Base-by-base conservation (phyloP, 768 basidiomycete species). In the Lentinula detonsa region DNA sequence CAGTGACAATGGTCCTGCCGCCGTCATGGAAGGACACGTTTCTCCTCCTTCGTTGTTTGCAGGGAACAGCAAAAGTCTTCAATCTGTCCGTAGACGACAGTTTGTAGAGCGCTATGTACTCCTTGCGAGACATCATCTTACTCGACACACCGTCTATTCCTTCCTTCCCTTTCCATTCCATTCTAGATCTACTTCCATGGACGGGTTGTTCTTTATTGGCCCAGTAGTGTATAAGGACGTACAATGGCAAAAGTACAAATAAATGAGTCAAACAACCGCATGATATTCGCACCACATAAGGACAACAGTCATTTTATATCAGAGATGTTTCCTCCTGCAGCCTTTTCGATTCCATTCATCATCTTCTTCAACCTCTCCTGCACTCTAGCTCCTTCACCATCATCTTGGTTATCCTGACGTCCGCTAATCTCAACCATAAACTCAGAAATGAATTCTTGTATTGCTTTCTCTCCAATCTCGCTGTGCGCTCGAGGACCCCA, bases 401-500 rank as follows among this genome's bases (percentile, higher is more conserved):
- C 74, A 2, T 76, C 75, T 2, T 74, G 75, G 51, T 68, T 74
- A 18, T 69, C 75, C 1, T 63, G 67, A 13, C 65, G 68, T 52
- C 62, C 61, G 37, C 71, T 71, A 46, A 74, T 72, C 18, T 67
- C 80, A 40, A 83, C 79, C 88, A 93, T 92, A 66, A 95, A 90
- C 66, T 91, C 86, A 1, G 86, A 85, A 1, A 96, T 78, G 67
- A 96, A 96, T 59, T 74, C 75, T 1, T 86, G 90, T 8, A 95
- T 76, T 11, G 78, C 86, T 61, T 79, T 73, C 72, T 98, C 95
- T 1, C 91, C 88, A 4, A 97, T 83, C 72, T 98, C 95, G 35
- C 83, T 83, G 42, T 88, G 82, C 1, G 93, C 86, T 33, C 91
- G 81, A 31, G 81, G 75, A 3, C 94, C 95, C 95, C 95, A 98